Evolutionary conservation across 306 rosid genomes (phyloP).

Genomic region (peach (Prunus persica)): DNA sequence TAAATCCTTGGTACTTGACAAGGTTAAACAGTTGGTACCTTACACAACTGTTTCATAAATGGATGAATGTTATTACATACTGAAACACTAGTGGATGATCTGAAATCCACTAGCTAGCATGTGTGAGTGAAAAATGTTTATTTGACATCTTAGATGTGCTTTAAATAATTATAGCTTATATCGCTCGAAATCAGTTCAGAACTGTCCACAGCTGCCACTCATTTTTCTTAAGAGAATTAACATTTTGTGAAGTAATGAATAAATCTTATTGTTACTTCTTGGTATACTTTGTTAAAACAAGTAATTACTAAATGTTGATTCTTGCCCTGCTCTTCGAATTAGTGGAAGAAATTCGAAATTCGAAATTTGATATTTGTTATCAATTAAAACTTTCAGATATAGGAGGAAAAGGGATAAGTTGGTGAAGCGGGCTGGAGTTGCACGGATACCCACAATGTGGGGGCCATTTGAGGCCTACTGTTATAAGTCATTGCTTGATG

Average conservation of each 20-base stretch:
- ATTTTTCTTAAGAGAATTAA: neutral
- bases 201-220: neutral
- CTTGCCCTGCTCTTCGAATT: neutral
- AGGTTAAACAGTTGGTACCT: neutral
- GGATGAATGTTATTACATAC: neutral
- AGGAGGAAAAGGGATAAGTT: slow-evolving; percentile 86
- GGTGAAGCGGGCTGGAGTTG: slow-evolving; percentile 58
- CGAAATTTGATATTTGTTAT: neutral
- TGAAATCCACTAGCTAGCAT: neutral
- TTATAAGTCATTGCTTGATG: slow-evolving; percentile 73
- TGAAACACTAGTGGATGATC: neutral
- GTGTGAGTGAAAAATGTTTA: neutral
- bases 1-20: neutral
- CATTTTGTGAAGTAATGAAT: neutral
- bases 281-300: neutral
- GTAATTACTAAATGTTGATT: neutral
- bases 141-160: neutral
- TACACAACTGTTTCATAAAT: neutral
- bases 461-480: slow-evolving; percentile 86
- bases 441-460: slow-evolving; percentile 95
- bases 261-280: slow-evolving; percentile 4
- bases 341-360: neutral
- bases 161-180: neutral
- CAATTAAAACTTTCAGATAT: slow-evolving; percentile 53
- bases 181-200: neutral